Evolutionary conservation across 2,329 filamentous ascomycete species (phyloP).

Genomic region (Sporothrix mexicana): DNA sequence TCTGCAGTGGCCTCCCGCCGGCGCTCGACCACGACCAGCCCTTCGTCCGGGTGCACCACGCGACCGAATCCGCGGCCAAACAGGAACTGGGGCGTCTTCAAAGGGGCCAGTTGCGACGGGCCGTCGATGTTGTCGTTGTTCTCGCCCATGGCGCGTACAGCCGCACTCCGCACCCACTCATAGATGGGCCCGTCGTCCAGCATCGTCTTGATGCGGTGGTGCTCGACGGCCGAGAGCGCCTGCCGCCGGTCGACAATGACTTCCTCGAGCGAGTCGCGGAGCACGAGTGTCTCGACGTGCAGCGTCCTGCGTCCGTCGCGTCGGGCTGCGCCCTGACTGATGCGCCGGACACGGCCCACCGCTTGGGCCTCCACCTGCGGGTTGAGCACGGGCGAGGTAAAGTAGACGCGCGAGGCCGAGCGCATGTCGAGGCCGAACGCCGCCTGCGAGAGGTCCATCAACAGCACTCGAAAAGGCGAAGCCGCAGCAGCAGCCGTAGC

Average conservation of each 20-base stretch:
- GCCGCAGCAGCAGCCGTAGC: not conserved
- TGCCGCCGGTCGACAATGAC: conserved; percentile 75
- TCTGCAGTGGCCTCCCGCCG: not conserved
- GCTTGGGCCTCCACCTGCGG: conserved; percentile 87
- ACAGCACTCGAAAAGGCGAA: conserved; percentile 67
- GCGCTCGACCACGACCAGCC: conserved; percentile 40
- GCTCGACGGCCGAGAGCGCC: conserved; percentile 74
- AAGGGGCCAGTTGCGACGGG: conserved; percentile 55
- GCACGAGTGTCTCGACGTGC: conserved; percentile 82
- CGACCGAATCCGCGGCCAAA: conserved; percentile 59
- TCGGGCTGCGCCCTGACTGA: conserved; percentile 67
- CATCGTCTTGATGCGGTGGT: conserved; percentile 61
- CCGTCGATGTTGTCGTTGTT: conserved; percentile 40
- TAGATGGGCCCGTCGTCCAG: conserved; percentile 63
- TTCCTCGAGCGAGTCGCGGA: conserved; percentile 83
- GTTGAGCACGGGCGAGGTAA: conserved; percentile 85
- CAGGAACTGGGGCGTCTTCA: conserved; percentile 54
- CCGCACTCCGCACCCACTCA: conserved; percentile 61
- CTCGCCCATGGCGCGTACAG: conserved; percentile 35
- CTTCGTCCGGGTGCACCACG: conserved; percentile 54
- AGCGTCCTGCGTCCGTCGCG: conserved; percentile 57
- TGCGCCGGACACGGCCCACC: conserved; percentile 85
- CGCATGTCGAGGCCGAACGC: conserved; percentile 87
- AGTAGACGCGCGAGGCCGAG: conserved; percentile 83
- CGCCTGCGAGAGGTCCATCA: conserved; percentile 91